These are phyloP conservation scores for Oropetium thomaeum DNA, from an alignment of 176 grass and related monocot genomes.

Conservation along the genomic window DNA sequence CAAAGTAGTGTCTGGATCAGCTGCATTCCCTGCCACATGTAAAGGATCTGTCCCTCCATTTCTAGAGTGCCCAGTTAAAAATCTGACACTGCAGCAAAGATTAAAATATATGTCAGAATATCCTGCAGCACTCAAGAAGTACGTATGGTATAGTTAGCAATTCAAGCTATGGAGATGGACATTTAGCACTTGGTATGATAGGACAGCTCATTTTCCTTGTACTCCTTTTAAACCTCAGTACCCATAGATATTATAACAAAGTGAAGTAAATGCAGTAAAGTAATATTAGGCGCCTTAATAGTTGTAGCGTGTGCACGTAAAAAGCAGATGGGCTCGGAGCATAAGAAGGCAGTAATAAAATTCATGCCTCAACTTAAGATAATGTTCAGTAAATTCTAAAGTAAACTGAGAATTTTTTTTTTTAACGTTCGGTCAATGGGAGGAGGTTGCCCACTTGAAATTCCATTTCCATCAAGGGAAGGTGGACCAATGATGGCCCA, in stretches of 20 bases:
- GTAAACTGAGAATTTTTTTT: no score
- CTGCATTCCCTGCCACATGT: conserved; percentile 79
- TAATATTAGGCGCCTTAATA: not conserved
- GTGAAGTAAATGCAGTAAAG: not conserved
- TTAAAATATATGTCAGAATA: conserved; percentile 8
- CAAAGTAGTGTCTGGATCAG: conserved; percentile 85
- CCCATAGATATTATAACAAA: not conserved
- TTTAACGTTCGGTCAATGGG: no score
- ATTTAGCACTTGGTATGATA: not conserved
- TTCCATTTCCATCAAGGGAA: no score
- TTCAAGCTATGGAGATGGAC: not conserved
- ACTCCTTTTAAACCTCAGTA: not conserved
- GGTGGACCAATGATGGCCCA: no score
- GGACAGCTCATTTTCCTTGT: not conserved
- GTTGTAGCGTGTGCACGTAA: not conserved
- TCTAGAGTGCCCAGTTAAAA: conserved; percentile 93
- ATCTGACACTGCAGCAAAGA: conserved; percentile 72
- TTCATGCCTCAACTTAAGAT: not conserved
- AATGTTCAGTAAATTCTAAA: not conserved
- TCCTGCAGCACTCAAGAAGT: not conserved
- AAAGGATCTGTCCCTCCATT: conserved; percentile 92
- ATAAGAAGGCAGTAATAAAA: not conserved
- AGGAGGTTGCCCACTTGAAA: no score
- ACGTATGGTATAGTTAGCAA: not conserved
- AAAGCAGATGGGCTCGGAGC: no score